A percentile compares a stretch with the other conserved stretches of the same genome.
phyloP scores from a whole-genome alignment of 1,139 yeast genomes.

The Kodamaea suecica region DNA sequence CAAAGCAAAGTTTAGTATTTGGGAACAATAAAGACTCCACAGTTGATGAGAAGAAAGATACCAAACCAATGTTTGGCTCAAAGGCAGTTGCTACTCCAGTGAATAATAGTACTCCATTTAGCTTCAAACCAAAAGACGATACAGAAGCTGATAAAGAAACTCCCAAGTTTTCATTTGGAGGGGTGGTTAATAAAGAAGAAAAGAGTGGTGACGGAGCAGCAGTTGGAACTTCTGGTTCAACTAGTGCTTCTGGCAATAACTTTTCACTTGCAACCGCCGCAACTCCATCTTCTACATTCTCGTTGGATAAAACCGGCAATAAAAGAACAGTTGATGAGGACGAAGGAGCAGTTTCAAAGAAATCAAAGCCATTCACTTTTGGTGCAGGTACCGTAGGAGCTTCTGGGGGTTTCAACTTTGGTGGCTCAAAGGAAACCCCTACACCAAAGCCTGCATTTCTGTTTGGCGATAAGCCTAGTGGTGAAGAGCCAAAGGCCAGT shows the following conservation, averaged over 20 bases:
- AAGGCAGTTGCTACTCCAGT: too few relatives aligned
- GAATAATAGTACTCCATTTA: not conserved
- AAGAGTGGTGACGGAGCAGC: too few relatives aligned
- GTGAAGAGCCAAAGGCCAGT: not conserved
- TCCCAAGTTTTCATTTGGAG: constrained; percentile 14
- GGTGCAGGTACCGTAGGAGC: constrained; percentile 3
- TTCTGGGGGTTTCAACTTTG: not conserved
- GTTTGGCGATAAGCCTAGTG: constrained; percentile 7
- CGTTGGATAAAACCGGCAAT: not conserved
- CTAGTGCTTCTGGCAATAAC: too few relatives aligned
- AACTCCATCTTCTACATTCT: too few relatives aligned
- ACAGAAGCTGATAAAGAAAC: constrained; percentile 9
- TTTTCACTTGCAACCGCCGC: too few relatives aligned
- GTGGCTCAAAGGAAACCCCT: not conserved
- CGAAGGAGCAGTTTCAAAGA: constrained; percentile 3
- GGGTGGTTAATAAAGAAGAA: not conserved
- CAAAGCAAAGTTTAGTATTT: constrained; percentile 11
- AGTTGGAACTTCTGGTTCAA: too few relatives aligned
- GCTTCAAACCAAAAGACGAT: not conserved
- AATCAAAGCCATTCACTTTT: constrained; percentile 3
- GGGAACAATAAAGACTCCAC: constrained; percentile 9
- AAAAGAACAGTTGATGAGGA: constrained; percentile 3
- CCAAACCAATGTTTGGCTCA: constrained; percentile 1
- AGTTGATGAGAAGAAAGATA: constrained; percentile 6
- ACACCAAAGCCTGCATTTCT: constrained; percentile 8